Conservation (phyloP, 2,329 filamentous ascomycete genomes). For the Cordyceps cicadae region DNA sequence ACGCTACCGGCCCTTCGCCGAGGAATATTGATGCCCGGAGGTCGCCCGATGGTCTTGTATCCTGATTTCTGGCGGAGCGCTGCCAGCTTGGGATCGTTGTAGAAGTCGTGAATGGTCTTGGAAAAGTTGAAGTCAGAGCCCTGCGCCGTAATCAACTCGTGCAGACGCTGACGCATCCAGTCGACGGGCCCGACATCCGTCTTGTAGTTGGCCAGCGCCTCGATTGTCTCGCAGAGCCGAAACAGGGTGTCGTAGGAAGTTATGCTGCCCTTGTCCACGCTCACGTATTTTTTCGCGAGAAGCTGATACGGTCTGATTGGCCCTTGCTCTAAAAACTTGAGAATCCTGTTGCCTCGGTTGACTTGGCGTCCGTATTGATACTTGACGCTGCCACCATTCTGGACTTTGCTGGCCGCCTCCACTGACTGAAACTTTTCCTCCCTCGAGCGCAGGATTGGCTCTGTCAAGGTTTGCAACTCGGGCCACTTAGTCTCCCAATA, state of each 20-base stretch:
- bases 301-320: constrained; percentile 49
- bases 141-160: constrained; percentile 38
- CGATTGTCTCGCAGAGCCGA: constrained; percentile 44
- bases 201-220: constrained; percentile 45
- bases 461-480: constrained; percentile 34
- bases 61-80: constrained; percentile 43
- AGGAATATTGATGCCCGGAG: constrained; percentile 41
- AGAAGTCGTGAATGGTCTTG: constrained; percentile 44
- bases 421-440: constrained; percentile 36
- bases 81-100: constrained; percentile 46
- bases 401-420: constrained; percentile 25
- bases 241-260: constrained; percentile 50
- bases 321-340: constrained; percentile 42
- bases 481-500: constrained; percentile 51
- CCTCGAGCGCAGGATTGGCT: constrained; percentile 39
- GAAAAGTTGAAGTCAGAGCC: constrained; percentile 44
- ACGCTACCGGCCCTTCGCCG: no score
- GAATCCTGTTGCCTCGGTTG: constrained; percentile 44
- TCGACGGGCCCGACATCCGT: constrained; percentile 45
- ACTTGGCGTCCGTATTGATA: constrained; percentile 49
- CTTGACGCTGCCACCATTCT: constrained; percentile 30
- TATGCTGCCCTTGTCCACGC: constrained; percentile 30
- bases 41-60: constrained; percentile 49
- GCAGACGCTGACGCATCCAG: constrained; percentile 49
- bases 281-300: no score